Base-by-base conservation (phyloP, 768 basidiomycete genomes). In the Hericium erinaceus region DNA sequence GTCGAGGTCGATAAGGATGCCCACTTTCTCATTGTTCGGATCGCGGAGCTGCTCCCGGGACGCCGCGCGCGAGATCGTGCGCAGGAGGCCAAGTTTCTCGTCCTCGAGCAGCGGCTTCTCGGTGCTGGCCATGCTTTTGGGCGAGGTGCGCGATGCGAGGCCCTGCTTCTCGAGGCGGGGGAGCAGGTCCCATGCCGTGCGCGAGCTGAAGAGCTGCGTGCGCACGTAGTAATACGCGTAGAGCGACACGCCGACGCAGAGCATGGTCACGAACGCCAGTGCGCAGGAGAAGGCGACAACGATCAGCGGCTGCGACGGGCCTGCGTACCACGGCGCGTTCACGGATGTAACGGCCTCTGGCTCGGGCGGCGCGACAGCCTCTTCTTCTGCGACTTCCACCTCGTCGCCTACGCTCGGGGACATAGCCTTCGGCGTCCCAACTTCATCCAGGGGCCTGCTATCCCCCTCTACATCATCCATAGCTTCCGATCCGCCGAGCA, bases 391-490 rank as follows among this genome's bases (percentile, higher is more conserved):
- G 24, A 58, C 48, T 8, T 16, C 26, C 22, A 51, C 20, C 49
- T 26, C 24, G 15, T 7, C 24, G 49, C 15, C 49, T 3, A 24
- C 18, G 20, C 16, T 26, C 15, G 26, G 28, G 16, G 49, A 51
- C 11, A 20, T 13, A 7, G 39, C 48, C 15, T 38, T 50, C 6
- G 60, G 13, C 18, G 40, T 38, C 39, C 58, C 63, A 7, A 37
- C 53, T 28, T 44, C 57, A 22, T 12, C 46, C 8, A 52, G 37
- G 41, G 50, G 39, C 24, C 55, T 54, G n/a, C 24, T 15, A n/a
- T 46, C 60, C 16, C 67, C 64, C 39, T 68, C 64, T 9, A 65
- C 55, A 20, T 66, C 64, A 16, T 61, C 41, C 26, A 70, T 57
- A 28, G 50, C 54, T 11, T 55, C 61, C 4, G 58, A 58, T 13